phyloP scores from a whole-genome alignment of 2,329 filamentous ascomycete genomes.

The Fusarium luffae region DNA sequence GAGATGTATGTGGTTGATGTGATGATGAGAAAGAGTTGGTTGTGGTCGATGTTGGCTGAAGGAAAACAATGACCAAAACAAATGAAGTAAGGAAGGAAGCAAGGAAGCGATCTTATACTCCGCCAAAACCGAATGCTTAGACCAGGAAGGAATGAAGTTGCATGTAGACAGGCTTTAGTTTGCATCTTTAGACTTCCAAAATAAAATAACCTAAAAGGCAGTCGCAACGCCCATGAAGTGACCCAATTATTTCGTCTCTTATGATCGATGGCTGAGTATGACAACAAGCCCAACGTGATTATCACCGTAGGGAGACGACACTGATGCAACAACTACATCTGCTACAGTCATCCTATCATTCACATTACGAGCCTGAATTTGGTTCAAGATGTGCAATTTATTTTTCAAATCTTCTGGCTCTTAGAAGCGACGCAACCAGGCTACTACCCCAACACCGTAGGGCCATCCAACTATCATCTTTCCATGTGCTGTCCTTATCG shows the following conservation, averaged over 20 bases:
- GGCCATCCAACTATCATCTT: background rate
- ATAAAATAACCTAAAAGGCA: background rate
- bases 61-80: background rate
- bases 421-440: background rate
- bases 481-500: background rate
- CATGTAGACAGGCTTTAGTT: background rate
- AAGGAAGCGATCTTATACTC: background rate
- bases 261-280: rapidly evolving
- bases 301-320: background rate
- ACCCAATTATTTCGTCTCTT: background rate
- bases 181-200: background rate
- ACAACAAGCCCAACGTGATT: rapidly evolving
- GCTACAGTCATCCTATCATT: too few relatives aligned
- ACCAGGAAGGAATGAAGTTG: background rate
- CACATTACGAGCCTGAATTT: too few relatives aligned
- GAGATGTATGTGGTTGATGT: too few relatives aligned
- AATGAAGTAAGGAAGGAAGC: background rate
- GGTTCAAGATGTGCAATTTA: too few relatives aligned
- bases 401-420: background rate
- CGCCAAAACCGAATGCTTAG: background rate
- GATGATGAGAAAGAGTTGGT: too few relatives aligned
- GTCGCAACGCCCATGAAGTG: rapidly evolving
- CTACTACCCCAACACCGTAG: rapidly evolving
- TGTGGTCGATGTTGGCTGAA: background rate
- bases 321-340: too few relatives aligned